These are phyloP conservation scores for Aegilops bicornis DNA, from an alignment of 176 grass and related monocot species.

Conservation along the genomic window DNA sequence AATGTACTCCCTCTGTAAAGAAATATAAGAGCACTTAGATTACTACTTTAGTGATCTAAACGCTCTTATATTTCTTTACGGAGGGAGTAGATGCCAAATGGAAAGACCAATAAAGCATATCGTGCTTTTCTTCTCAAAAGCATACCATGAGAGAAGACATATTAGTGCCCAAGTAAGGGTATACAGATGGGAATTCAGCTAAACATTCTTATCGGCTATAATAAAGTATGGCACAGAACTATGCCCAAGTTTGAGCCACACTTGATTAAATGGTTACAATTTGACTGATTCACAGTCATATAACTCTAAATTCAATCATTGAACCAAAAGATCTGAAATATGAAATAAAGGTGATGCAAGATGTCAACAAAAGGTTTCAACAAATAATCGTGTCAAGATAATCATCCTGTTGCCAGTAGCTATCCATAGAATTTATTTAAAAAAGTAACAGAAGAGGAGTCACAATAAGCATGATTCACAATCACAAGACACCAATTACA, in stretches of 20 bases:
- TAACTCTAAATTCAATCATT: not conserved
- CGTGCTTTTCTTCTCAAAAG: not conserved
- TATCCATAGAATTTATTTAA: not conserved
- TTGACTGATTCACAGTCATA: not conserved
- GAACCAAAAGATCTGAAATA: not conserved
- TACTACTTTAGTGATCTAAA: too few relatives aligned
- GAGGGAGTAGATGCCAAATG: not conserved
- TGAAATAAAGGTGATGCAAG: not conserved
- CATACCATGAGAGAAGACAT: not conserved
- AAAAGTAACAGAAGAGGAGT: not conserved
- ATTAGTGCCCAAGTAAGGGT: not conserved
- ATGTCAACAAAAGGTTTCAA: not conserved
- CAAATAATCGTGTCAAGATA: not conserved
- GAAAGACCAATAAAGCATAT: not conserved
- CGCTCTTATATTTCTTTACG: too few relatives aligned
- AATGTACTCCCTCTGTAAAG: not conserved
- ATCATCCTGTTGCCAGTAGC: not conserved
- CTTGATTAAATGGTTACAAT: constrained; percentile 3
- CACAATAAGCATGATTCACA: not conserved
- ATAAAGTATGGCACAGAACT: not conserved
- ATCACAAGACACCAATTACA: not conserved
- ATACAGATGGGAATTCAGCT: not conserved
- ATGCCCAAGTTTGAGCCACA: not conserved
- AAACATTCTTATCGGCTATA: not conserved
- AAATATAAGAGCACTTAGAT: too few relatives aligned